Base-by-base conservation (phyloP, 1,284 basidiomycete species). In the Coniferiporia weirii region DNA sequence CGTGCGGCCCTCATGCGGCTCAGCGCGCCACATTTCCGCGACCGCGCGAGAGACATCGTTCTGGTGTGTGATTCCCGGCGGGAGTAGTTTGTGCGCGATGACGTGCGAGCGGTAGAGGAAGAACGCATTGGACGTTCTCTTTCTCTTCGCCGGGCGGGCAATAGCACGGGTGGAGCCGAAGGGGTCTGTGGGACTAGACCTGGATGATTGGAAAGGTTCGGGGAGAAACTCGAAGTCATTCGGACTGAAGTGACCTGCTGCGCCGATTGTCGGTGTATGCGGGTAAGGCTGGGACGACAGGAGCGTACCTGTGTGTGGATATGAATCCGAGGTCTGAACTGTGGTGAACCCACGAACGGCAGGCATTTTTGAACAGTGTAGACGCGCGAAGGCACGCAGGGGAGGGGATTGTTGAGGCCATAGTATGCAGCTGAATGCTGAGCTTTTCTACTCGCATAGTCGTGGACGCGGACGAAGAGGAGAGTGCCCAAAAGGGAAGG, bases 61-160 rank as follows among this genome's bases (percentile, higher is more conserved):
- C 56, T 57, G 56, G 38, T 57, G 56, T n/a, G 27, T 27, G 27
- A 52, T 20, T n/a, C 32, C 56, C 12, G 36, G 22, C 15, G 56
- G 56, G 32, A 57, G 56, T 36, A 57, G 17, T 4, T 45, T 19
- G 19, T 52, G 49, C n/a, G 50, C 49, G 56, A 57, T 32, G 49
- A 57, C 49, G 40, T 57, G 32, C 12, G 56, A 57, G 15, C 56
- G 56, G 19, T 57, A 57, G 10, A 57, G 56, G 22, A 57, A 45
- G 38, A 57, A 57, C 13, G 56, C 56, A 34, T 57, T 57, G 12
- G 56, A 44, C 3, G 56, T 9, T 52, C 52, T 57, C 49, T 57
- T 57, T 40, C 34, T 57, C 53, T 46, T 54, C 13, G 19, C 9
- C 10, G 43, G 22, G 44, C 32, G 32, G 43, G 22, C 44, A 4